Conservation (phyloP, 345 rosid species). For the Populus tremula region DNA sequence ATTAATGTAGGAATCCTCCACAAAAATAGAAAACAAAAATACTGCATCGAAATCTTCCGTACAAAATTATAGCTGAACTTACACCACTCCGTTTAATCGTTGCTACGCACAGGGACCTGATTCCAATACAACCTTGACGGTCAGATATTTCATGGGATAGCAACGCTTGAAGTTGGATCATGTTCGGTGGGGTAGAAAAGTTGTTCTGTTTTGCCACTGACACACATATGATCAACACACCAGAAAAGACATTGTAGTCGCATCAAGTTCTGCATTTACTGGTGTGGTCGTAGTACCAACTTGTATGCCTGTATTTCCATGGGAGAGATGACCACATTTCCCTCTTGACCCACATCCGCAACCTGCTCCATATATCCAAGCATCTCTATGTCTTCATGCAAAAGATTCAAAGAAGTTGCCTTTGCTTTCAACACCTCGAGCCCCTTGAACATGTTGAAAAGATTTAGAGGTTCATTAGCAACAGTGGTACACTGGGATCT, state of each 20-base stretch:
- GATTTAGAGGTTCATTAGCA: conserved; percentile 63
- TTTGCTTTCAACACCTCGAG: conserved; percentile 54
- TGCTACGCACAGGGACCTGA: not conserved
- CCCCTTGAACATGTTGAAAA: conserved; percentile 70
- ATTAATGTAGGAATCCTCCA: not conserved
- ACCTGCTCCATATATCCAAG: conserved; percentile 69
- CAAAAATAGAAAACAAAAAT: not conserved
- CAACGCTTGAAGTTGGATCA: not conserved
- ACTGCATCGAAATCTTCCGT: not conserved
- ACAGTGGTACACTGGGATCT: conserved; percentile 55
- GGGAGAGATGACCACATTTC: conserved; percentile 61
- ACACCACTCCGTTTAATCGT: not conserved
- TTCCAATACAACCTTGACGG: not conserved
- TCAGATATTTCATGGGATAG: conserved; percentile 3
- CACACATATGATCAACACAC: conserved; percentile 6
- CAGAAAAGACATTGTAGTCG: not conserved
- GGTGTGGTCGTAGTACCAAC: conserved; percentile 62
- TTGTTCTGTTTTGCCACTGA: conserved; percentile 4
- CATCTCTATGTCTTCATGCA: conserved; percentile 70
- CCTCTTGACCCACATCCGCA: conserved; percentile 56
- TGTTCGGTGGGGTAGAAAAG: not conserved
- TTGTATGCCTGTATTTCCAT: conserved; percentile 98
- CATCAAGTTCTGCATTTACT: conserved; percentile 19
- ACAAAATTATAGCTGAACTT: not conserved
- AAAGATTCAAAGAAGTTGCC: conserved; percentile 84